phyloP scores from a whole-genome alignment of 192 early-diverging fungal species.

The Coemansia sp. region DNA sequence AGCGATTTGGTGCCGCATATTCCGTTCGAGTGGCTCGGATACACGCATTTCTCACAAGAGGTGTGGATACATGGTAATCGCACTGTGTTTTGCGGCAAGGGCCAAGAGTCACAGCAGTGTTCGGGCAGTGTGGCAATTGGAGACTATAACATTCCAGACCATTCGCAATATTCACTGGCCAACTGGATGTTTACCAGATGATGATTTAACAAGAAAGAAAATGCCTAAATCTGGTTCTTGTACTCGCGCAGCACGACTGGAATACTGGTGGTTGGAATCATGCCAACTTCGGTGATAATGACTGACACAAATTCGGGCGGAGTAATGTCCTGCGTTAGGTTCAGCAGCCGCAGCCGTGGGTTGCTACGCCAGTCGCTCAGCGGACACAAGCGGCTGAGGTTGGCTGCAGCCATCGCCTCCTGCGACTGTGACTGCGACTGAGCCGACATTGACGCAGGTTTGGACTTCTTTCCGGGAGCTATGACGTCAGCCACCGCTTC shows the following conservation, averaged over 20 bases:
- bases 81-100: constrained; percentile 40
- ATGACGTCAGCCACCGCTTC: constrained; percentile 10
- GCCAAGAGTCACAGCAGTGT: constrained; percentile 25
- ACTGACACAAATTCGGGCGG: constrained; percentile 89
- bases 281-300: constrained; percentile 88
- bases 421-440: constrained; percentile 19
- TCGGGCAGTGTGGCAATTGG: constrained; percentile 24
- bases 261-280: constrained; percentile 87
- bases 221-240: constrained; percentile 28
- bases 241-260: constrained; percentile 68
- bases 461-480: constrained; percentile 17
- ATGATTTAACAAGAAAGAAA: background rate
- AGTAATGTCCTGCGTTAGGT: constrained; percentile 92
- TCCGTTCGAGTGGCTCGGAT: constrained; percentile 53
- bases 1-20: constrained; percentile 52
- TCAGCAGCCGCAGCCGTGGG: constrained; percentile 78
- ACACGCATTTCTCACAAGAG: constrained; percentile 46
- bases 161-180: constrained; percentile 34
- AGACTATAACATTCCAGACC: constrained; percentile 43
- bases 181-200: constrained; percentile 28
- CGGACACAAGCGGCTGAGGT: constrained; percentile 26
- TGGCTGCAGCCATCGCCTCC: constrained; percentile 26
- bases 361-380: constrained; percentile 75
- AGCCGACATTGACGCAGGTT: constrained; percentile 9
- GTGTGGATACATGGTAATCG: constrained; percentile 50